Conservation (phyloP, 257 asterid genomes). For the Ballota nigra region DNA sequence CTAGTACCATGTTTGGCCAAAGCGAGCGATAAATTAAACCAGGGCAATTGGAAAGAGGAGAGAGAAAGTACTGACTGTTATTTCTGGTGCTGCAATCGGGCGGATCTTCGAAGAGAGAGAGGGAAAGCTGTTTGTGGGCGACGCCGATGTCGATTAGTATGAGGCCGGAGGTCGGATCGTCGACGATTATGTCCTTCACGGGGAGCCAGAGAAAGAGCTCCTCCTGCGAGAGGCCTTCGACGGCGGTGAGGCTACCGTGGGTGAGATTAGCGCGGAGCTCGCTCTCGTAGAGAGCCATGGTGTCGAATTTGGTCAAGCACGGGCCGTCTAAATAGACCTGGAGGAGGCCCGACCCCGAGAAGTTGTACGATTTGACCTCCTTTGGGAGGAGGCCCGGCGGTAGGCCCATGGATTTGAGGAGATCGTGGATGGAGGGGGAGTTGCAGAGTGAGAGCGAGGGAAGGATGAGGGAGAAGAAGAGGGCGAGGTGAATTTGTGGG, state of each 20-base stretch:
- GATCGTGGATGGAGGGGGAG: constrained; percentile 67
- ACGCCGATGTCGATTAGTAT: constrained; percentile 80
- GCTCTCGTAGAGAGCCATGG: constrained; percentile 80
- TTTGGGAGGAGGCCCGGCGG: constrained; percentile 86
- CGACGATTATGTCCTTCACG: constrained; percentile 72
- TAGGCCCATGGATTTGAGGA: constrained; percentile 69
- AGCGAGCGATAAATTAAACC: neutral
- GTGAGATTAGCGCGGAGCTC: constrained; percentile 72
- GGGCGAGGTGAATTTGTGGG: constrained; percentile 20
- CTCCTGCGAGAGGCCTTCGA: constrained; percentile 83
- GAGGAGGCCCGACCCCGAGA: constrained; percentile 65
- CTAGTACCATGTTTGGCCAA: constrained; percentile 13
- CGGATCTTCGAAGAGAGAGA: constrained; percentile 89
- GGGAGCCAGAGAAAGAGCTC: constrained; percentile 94
- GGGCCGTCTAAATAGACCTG: constrained; percentile 78
- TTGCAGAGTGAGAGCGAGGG: constrained; percentile 17
- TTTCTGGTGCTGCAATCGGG: constrained; percentile 52
- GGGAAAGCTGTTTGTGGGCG: constrained; percentile 85
- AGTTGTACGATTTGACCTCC: constrained; percentile 58
- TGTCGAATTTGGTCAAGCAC: constrained; percentile 80
- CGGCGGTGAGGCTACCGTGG: constrained; percentile 74
- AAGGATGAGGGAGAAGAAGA: constrained; percentile 9
- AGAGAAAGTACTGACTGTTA: constrained; percentile 29
- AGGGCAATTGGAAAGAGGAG: neutral
- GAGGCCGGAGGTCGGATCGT: constrained; percentile 74